A percentile compares a stretch with the other conserved stretches of the same genome.
phyloP scores from a whole-genome alignment of 176 grass and related monocot species.

The Oryza punctata region DNA sequence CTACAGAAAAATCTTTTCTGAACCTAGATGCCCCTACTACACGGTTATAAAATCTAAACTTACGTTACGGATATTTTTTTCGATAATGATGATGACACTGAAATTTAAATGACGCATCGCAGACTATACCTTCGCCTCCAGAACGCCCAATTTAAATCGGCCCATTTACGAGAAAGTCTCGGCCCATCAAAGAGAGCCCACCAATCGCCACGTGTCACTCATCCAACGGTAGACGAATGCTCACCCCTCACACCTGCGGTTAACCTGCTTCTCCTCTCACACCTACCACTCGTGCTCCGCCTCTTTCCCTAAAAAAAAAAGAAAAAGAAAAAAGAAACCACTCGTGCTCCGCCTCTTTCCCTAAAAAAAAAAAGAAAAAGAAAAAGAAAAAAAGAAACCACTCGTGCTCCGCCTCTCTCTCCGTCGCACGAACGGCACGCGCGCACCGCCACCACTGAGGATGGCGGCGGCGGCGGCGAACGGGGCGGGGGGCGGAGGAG shows the following conservation, averaged over 20 bases:
- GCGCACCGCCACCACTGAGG: neutral
- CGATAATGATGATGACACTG: too few species aligned
- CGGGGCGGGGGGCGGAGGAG: slow-evolving; percentile 24
- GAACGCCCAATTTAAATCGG: neutral
- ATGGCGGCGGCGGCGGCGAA: slow-evolving; percentile 42
- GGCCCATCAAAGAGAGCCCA: neutral
- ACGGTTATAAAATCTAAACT: too few species aligned
- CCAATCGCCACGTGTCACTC: neutral
- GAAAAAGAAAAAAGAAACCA: neutral
- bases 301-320: neutral
- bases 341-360: neutral
- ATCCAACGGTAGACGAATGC: neutral
- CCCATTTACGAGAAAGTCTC: neutral
- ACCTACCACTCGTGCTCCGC: neutral
- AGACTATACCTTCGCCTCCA: neutral
- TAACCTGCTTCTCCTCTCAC: neutral
- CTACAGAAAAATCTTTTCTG: too few species aligned
- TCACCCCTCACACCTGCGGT: neutral
- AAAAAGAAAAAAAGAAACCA: neutral
- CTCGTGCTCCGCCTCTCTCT: neutral
- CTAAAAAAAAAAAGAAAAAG: too few species aligned
- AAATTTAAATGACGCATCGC: too few species aligned
- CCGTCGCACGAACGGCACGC: neutral
- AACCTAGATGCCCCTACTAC: too few species aligned
- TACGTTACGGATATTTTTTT: too few species aligned